phyloP scores from a whole-genome alignment of 768 basidiomycete genomes.

The Termitomyces sp. region DNA sequence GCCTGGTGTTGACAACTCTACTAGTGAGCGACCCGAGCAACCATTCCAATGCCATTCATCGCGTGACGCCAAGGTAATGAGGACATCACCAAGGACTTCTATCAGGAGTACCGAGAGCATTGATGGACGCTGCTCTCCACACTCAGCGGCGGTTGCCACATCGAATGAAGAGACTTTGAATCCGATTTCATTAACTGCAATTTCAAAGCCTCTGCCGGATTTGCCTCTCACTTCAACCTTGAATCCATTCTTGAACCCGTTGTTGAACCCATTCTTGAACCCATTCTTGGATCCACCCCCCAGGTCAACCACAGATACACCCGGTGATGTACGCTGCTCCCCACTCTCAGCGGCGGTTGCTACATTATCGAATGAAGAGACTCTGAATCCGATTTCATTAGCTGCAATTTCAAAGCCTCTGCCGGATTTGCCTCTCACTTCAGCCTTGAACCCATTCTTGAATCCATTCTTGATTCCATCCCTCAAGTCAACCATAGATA shows the following conservation, averaged over 20 bases:
- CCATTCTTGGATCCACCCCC: too few species aligned
- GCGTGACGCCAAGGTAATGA: background rate
- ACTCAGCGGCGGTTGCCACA: background rate
- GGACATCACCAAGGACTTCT: background rate
- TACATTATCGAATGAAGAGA: background rate
- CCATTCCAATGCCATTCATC: background rate
- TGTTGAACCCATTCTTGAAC: too few species aligned
- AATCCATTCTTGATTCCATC: background rate
- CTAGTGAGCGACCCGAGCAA: background rate
- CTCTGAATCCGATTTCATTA: too few species aligned
- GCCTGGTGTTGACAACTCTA: background rate
- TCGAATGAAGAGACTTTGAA: background rate
- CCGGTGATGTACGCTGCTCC: background rate
- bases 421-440: background rate
- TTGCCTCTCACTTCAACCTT: background rate
- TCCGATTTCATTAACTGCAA: background rate
- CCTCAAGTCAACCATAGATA: background rate
- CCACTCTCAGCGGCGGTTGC: background rate
- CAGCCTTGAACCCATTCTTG: background rate
- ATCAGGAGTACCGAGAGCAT: background rate
- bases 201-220: background rate
- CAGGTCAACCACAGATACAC: background rate
- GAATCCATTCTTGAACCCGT: background rate
- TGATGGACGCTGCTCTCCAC: background rate
- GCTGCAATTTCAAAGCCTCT: background rate